Conservation (phyloP, 2,329 filamentous ascomycete species). For the Tolypocladium guangdongense region DNA sequence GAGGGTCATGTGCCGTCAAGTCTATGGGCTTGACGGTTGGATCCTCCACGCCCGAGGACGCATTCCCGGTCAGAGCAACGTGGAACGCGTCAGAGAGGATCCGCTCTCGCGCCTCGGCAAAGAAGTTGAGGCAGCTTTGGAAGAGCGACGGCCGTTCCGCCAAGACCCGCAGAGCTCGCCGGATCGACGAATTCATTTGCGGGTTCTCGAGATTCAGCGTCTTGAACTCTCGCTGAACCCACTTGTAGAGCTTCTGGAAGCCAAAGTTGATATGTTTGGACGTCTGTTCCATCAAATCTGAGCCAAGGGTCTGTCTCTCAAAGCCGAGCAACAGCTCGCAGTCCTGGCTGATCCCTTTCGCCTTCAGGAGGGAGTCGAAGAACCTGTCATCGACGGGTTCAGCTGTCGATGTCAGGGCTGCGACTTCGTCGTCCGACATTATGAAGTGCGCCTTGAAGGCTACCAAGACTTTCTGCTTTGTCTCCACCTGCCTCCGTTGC, state of each 20-base stretch:
- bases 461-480: slow-evolving; percentile 65
- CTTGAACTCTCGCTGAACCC: slow-evolving; percentile 91
- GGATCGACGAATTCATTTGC: slow-evolving; percentile 76
- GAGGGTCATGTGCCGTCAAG: slow-evolving; percentile 78
- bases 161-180: slow-evolving; percentile 72
- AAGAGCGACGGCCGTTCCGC: slow-evolving; percentile 85
- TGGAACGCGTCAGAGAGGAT: slow-evolving; percentile 85
- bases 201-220: slow-evolving; percentile 87
- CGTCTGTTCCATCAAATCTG: slow-evolving; percentile 86
- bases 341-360: slow-evolving; percentile 80
- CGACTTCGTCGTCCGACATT: slow-evolving; percentile 68
- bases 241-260: slow-evolving; percentile 92
- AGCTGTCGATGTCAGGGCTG: slow-evolving; percentile 63
- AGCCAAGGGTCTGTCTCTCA: slow-evolving; percentile 76
- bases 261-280: slow-evolving; percentile 78
- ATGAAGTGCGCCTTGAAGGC: slow-evolving; percentile 77
- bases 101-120: slow-evolving; percentile 80
- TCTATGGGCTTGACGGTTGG: slow-evolving; percentile 78
- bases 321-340: slow-evolving; percentile 83
- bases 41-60: slow-evolving; percentile 46
- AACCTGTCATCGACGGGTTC: slow-evolving; percentile 80
- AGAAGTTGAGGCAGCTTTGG: slow-evolving; percentile 86
- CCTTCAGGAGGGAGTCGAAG: slow-evolving; percentile 64
- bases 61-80: slow-evolving; percentile 67
- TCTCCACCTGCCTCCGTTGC: slow-evolving; percentile 64